These are phyloP conservation scores for Aspergillus campestris DNA, from an alignment of 495 filamentous ascomycete genomes.

Conservation along the genomic window DNA sequence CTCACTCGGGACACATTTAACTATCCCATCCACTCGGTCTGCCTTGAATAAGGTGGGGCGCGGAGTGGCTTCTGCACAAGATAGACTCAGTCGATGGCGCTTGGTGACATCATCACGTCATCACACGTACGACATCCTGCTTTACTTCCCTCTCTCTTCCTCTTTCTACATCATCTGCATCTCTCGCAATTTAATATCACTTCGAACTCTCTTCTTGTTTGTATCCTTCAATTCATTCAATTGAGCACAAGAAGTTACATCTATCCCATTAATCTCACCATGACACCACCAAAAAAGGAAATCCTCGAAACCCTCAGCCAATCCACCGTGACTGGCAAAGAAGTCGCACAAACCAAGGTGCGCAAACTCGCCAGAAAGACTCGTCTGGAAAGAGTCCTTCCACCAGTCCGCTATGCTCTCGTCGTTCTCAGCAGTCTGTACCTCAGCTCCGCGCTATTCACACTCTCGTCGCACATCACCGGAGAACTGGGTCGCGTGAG, in stretches of 20 bases:
- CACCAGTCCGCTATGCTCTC: constrained; percentile 50
- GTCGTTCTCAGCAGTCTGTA: constrained; percentile 55
- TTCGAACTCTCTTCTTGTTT: no score
- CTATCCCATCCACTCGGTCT: neutral
- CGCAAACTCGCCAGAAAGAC: constrained; percentile 6
- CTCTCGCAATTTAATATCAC: neutral
- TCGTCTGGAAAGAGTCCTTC: constrained; percentile 29
- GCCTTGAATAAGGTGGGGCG: neutral
- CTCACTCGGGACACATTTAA: no score
- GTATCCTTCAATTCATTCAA: no score
- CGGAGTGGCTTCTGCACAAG: constrained; percentile 1
- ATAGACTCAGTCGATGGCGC: neutral
- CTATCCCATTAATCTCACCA: no score
- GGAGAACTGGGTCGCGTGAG: constrained; percentile 55
- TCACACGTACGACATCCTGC: constrained; percentile 19
- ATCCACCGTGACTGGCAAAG: constrained; percentile 1
- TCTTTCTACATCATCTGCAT: constrained; percentile 1
- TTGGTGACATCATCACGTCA: constrained; percentile 29
- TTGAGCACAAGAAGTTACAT: no score
- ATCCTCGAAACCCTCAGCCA: constrained; percentile 2
- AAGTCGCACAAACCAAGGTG: neutral
- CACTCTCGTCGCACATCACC: constrained; percentile 40
- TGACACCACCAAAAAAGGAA: constrained; percentile 2
- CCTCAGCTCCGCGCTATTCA: constrained; percentile 48
- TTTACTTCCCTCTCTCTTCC: constrained; percentile 4